Conservation (phyloP, 345 rosid species). For the Arabidopsis arenosa region DNA sequence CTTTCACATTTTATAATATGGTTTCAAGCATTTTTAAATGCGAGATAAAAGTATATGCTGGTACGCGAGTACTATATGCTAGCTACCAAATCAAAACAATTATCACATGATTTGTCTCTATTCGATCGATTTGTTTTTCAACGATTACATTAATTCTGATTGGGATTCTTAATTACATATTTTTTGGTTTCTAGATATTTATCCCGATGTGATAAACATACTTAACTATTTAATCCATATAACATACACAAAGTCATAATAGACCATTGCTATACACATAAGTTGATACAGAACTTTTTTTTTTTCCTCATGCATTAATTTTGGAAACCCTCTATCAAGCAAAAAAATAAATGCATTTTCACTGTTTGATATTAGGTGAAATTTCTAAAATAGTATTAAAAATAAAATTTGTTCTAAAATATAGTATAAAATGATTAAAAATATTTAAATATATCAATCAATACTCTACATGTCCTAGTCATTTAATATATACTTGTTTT, state of each 20-base stretch:
- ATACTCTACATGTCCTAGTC: background rate
- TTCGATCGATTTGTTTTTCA: conserved; percentile 19
- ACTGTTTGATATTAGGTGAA: background rate
- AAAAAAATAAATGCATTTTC: background rate
- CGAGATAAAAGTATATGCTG: conserved; percentile 30
- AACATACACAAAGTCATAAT: background rate
- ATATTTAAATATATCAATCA: background rate
- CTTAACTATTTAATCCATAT: background rate
- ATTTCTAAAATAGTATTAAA: too few relatives aligned
- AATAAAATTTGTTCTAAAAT: too few relatives aligned
- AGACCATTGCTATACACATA: background rate
- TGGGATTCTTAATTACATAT: background rate
- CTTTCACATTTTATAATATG: background rate
- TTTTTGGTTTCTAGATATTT: background rate
- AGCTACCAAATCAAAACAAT: conserved; percentile 40
- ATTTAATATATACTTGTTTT: background rate
- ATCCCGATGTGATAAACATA: background rate
- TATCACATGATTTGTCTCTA: conserved; percentile 44
- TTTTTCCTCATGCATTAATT: too few relatives aligned
- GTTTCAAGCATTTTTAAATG: conserved; percentile 6
- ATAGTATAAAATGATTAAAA: too few relatives aligned
- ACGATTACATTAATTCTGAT: conserved; percentile 1
- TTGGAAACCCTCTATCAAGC: too few relatives aligned
- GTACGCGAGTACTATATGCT: conserved; percentile 29
- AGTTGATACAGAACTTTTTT: too few relatives aligned